phyloP scores from a whole-genome alignment of 164 flowering plant species.

The Saururus chinensis region DNA sequence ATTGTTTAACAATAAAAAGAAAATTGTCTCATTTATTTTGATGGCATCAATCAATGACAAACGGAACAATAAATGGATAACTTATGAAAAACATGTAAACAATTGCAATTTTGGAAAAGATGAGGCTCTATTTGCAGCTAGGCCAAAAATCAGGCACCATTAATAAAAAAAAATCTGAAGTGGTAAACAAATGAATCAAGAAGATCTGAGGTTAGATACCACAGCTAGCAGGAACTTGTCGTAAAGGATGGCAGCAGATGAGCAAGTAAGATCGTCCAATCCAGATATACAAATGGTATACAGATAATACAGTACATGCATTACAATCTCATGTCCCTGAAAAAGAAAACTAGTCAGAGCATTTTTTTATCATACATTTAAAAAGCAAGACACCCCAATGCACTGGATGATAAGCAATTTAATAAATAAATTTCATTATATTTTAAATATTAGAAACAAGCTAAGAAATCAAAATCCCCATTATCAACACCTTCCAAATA shows the following conservation, averaged over 20 bases:
- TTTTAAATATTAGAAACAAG: too few species aligned
- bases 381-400: background rate
- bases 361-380: background rate
- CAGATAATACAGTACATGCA: constrained; percentile 74
- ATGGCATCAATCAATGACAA: too few species aligned
- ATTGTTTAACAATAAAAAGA: too few species aligned
- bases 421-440: too few species aligned
- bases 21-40: too few species aligned
- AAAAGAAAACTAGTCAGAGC: constrained; percentile 1
- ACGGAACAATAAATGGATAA: too few species aligned
- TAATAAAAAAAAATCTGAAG: background rate
- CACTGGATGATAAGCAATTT: background rate
- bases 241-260: constrained; percentile 46
- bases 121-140: background rate
- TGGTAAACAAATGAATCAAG: background rate
- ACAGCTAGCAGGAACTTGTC: constrained; percentile 74
- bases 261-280: constrained; percentile 17
- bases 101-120: background rate
- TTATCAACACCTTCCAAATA: too few species aligned
- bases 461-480: too few species aligned
- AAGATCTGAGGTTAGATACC: constrained; percentile 29
- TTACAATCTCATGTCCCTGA: constrained; percentile 93
- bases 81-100: too few species aligned
- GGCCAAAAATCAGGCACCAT: too few species aligned
- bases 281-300: constrained; percentile 35